Conservation (phyloP, 305 asterid species). For the Stenogyne calaminthoides region DNA sequence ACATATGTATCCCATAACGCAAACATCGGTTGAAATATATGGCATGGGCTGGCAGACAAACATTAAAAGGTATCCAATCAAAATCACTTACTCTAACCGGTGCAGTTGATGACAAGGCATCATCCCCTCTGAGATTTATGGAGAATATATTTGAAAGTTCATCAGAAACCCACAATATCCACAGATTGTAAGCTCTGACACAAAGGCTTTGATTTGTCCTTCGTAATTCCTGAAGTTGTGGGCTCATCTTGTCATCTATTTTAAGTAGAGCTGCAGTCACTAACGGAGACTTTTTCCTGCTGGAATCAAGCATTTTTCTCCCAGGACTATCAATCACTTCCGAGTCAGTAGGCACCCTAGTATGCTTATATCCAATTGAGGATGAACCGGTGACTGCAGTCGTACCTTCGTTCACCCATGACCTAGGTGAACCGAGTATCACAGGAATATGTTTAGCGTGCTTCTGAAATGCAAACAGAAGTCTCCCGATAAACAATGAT, state of each 20-base stretch:
- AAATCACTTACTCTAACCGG: slow-evolving; percentile 72
- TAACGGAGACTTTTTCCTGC: slow-evolving; percentile 67
- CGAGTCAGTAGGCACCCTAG: slow-evolving; percentile 47
- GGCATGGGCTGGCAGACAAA: slow-evolving; percentile 23
- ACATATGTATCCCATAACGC: slow-evolving; percentile 14
- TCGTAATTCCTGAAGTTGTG: slow-evolving; percentile 80
- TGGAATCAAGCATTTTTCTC: slow-evolving; percentile 62
- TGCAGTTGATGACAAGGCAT: slow-evolving; percentile 73
- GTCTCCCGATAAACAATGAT: slow-evolving; percentile 88
- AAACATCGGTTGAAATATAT: slow-evolving; percentile 1
- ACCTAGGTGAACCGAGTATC: slow-evolving; percentile 94
- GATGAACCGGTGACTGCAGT: slow-evolving; percentile 43
- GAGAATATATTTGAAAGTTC: slow-evolving; percentile 72
- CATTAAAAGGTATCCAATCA: slow-evolving; percentile 10
- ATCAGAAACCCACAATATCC: slow-evolving; percentile 88
- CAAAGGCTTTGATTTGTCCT: slow-evolving; percentile 79
- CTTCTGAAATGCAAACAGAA: slow-evolving; percentile 91
- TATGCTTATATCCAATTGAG: slow-evolving; percentile 47
- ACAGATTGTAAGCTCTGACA: slow-evolving; percentile 78
- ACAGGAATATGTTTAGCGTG: slow-evolving; percentile 85
- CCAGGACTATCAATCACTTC: slow-evolving; percentile 56
- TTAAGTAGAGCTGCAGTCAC: slow-evolving; percentile 75
- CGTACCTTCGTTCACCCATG: slow-evolving; percentile 68
- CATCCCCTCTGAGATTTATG: slow-evolving; percentile 70
- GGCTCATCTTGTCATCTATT: slow-evolving; percentile 72